Percentiles rank a stretch among this genome's conserved stretches.
Evolutionary conservation across 805 yeast genomes (phyloP).

Genomic region (Yarrowia hollandica): DNA sequence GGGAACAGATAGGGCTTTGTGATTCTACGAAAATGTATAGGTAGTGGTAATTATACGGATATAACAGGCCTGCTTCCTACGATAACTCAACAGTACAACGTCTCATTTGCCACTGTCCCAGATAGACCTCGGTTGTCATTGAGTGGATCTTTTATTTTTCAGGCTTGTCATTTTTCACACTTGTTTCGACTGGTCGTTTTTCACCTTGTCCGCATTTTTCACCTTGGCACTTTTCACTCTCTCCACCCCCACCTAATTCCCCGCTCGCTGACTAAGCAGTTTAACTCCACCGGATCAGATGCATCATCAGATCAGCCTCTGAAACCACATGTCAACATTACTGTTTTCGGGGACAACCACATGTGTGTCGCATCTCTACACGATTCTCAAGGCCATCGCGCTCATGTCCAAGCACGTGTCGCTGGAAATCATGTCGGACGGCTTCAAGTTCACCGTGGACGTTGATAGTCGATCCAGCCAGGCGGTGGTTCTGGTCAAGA

Average conservation of each 20-base stretch:
- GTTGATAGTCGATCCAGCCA: conserved; percentile 33
- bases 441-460: conserved; percentile 53
- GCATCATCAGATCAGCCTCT: background rate
- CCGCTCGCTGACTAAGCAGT: no score
- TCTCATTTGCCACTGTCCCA: background rate
- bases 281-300: background rate
- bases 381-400: conserved; percentile 48
- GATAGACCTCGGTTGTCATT: no score
- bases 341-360: conserved; percentile 50
- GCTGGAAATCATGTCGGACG: conserved; percentile 51
- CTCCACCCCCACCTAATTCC: no score
- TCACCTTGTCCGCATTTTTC: no score
- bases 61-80: no score
- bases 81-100: no score
- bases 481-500: conserved; percentile 34
- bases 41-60: no score
- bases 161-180: no score
- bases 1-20: no score
- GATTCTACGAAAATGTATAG: no score
- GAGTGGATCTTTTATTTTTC: no score
- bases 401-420: conserved; percentile 46
- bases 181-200: no score
- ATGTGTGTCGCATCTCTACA: conserved; percentile 49
- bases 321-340: background rate
- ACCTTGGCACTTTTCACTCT: background rate